These are phyloP conservation scores for Cladosporium austrohemisphaericum DNA, from an alignment of 2,329 filamentous ascomycete genomes.

Conservation along the genomic window DNA sequence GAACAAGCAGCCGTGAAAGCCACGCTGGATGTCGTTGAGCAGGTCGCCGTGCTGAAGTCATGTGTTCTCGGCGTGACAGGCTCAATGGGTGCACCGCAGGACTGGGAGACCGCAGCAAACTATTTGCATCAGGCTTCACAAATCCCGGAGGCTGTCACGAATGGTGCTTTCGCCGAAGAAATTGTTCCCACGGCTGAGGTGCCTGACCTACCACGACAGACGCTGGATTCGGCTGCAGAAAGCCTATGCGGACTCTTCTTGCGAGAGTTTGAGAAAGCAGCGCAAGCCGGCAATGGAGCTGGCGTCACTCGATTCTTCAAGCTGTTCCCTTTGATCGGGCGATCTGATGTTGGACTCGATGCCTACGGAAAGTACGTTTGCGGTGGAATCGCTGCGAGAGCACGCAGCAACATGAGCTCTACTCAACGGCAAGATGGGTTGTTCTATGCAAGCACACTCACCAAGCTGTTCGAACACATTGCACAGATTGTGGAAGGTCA, in stretches of 20 bases:
- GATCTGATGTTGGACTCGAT: constrained; percentile 83
- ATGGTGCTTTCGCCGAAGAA: constrained; percentile 81
- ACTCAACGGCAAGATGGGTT: constrained; percentile 68
- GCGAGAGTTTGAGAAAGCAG: constrained; percentile 90
- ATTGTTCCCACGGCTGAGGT: constrained; percentile 96
- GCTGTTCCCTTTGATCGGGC: constrained; percentile 87
- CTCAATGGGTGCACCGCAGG: constrained; percentile 95
- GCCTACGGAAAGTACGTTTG: constrained; percentile 96
- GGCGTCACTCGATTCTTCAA: constrained; percentile 97
- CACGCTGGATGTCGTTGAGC: constrained; percentile 87
- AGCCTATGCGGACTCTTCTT: constrained; percentile 87
- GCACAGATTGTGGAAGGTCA: constrained; percentile 94
- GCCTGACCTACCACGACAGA: constrained; percentile 83
- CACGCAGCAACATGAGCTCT: constrained; percentile 71
- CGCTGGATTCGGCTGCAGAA: constrained; percentile 80
- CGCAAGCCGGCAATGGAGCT: constrained; percentile 77
- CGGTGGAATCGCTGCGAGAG: constrained; percentile 82
- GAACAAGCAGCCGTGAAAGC: constrained; percentile 90
- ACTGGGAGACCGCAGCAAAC: constrained; percentile 94
- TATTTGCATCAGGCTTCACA: constrained; percentile 81
- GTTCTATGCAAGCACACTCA: constrained; percentile 88
- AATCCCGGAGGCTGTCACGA: constrained; percentile 74
- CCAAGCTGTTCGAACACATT: constrained; percentile 94
- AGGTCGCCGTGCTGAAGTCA: constrained; percentile 93
- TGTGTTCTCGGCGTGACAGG: constrained; percentile 92